Evolutionary conservation across 148 eudicot species (phyloP).

Genomic region (Pouteria glomerata): DNA sequence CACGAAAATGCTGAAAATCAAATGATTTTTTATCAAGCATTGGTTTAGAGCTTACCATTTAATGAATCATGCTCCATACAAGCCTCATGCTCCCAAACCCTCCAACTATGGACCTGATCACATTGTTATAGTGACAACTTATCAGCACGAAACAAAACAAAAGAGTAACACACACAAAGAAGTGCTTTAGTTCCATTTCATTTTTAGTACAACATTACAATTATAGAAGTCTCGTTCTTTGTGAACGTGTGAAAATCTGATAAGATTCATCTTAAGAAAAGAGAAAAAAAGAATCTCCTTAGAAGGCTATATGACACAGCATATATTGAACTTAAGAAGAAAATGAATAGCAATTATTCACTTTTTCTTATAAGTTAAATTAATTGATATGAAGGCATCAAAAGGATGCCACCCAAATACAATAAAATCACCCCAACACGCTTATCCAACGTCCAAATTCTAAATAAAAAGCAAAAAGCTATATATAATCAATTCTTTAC

Average conservation of each 20-base stretch:
- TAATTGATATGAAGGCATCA: no score
- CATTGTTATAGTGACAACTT: constrained; percentile 9
- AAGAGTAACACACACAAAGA: neutral
- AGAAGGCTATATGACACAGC: no score
- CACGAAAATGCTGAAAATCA: neutral
- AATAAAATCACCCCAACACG: no score
- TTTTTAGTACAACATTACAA: neutral
- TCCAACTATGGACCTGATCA: constrained; percentile 81
- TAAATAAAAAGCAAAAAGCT: no score
- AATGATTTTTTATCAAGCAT: constrained; percentile 2
- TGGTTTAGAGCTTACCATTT: constrained; percentile 43
- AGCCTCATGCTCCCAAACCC: constrained; percentile 91
- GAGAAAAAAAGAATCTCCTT: neutral
- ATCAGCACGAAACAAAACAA: constrained; percentile 6
- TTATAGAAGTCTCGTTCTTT: no score
- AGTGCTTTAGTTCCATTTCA: neutral
- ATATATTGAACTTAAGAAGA: neutral
- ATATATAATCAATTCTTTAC: no score
- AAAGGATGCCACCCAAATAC: no score
- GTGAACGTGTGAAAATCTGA: no score
- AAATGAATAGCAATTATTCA: neutral
- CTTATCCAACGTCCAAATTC: no score
- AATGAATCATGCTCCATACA: constrained; percentile 60
- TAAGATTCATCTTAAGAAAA: no score
- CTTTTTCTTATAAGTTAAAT: no score